Conservation (phyloP, 495 filamentous ascomycete genomes). For the Aspergillus bridgeri region DNA sequence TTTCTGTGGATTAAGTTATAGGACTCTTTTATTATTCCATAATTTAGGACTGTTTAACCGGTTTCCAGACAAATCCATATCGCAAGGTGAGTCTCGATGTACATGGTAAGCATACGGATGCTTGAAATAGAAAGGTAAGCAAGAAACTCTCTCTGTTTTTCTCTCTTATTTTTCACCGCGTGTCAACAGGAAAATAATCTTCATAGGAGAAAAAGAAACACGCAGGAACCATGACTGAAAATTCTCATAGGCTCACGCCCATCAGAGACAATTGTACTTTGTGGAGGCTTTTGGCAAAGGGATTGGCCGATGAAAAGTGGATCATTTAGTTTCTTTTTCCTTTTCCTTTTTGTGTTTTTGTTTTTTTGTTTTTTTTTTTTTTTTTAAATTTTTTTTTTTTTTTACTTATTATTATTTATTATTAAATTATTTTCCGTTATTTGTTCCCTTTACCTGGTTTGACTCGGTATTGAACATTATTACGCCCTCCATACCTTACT, state of each 20-base stretch:
- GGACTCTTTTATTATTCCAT: background rate
- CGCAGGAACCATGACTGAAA: conserved; percentile 4
- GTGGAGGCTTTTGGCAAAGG: conserved; percentile 8
- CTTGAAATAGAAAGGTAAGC: background rate
- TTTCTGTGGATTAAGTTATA: background rate
- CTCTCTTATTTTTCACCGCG: too few relatives aligned
- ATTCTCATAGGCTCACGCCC: conserved; percentile 10
- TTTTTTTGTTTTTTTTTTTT: background rate
- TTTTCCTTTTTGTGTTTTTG: background rate
- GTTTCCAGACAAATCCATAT: background rate
- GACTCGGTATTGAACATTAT: too few relatives aligned
- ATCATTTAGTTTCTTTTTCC: conserved; percentile 2
- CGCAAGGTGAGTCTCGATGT: too few relatives aligned
- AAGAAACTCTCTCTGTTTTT: background rate
- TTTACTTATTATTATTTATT: too few relatives aligned
- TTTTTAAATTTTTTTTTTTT: too few relatives aligned
- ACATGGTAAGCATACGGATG: background rate
- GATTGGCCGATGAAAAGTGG: conserved; percentile 5
- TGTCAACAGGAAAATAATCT: background rate
- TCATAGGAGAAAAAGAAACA: conserved; percentile 1
- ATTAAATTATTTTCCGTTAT: too few relatives aligned
- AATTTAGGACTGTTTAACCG: background rate
- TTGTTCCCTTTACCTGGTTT: background rate
- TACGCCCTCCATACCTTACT: too few relatives aligned
- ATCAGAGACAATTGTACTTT: conserved; percentile 1